Conservation (phyloP, 2,329 filamentous ascomycete genomes). For the Ophiostoma perfectum region DNA sequence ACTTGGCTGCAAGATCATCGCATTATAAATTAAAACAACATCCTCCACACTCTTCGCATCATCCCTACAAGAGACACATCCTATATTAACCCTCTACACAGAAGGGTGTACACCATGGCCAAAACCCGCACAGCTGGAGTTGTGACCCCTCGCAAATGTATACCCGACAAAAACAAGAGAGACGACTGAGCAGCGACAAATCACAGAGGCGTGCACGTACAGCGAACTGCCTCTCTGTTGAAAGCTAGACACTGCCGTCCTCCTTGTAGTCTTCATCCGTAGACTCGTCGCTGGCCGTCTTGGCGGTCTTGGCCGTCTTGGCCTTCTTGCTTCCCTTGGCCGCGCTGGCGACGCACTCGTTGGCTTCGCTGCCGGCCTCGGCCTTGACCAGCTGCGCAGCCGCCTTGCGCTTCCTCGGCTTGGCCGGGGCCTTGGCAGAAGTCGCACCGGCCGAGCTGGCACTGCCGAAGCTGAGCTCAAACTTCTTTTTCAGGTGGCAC, state of each 20-base stretch:
- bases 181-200: too few relatives aligned
- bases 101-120: too few relatives aligned
- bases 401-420: constrained; percentile 3
- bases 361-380: neutral
- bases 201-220: too few relatives aligned
- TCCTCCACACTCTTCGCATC: too few relatives aligned
- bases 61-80: too few relatives aligned
- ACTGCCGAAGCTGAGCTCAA: constrained; percentile 3
- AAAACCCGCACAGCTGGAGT: too few relatives aligned
- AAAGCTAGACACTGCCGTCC: neutral
- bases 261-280: neutral
- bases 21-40: too few relatives aligned
- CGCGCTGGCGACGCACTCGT: neutral
- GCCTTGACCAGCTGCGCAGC: neutral
- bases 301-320: neutral
- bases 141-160: too few relatives aligned
- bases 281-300: neutral
- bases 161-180: too few relatives aligned
- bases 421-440: neutral
- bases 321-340: constrained; percentile 7
- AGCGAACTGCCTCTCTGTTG: too few relatives aligned
- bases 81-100: too few relatives aligned
- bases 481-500: constrained; percentile 21
- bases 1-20: too few relatives aligned
- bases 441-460: neutral